Base-by-base conservation (phyloP, 257 asterid genomes). In the Gardenia jasminoides region DNA sequence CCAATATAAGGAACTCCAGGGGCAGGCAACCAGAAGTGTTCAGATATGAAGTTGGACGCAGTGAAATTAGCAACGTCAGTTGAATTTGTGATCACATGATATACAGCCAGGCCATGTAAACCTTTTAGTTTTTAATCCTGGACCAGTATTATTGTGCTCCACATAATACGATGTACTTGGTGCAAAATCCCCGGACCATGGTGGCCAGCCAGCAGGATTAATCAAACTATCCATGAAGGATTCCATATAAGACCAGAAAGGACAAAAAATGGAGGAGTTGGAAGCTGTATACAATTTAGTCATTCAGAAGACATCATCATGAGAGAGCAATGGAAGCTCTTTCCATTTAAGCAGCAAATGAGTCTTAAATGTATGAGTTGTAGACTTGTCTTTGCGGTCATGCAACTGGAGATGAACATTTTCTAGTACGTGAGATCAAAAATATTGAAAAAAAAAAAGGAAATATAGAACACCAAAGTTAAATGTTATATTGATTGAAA, bases 41-140 rank as follows among this genome's bases (percentile, higher is more conserved):
- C 97, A 1, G 16, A 0, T 19, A 90, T 30, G 78, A 90, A 91
- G 24, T 68, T 83, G 1, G 90, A 65, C 5, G 90, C 97, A 0
- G 96, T 93, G 31, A 90, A 93, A 47, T 81, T 84, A 15, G 44
- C 88, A 1, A 94, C 94, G 19, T 88, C 91, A 3, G 78, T 78
- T 2, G 85, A 82, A 75, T 80, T 78, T 3, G 56, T 48, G 56
- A 91, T 88, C 4, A 86, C 31, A 58, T 66, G 92, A 70, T 81
- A n/a, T n/a, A n/a, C n/a, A 89, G 1, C 93, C 96, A 4, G 88
- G 89, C 96, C 97, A 93, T 0, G 84, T 88, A 26, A 90, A 96
- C 28, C 97, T 79, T 12, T 36, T 72, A 7, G 44, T 88, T 15
- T 56, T 44, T 0, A 96, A 79, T 6, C 96, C 96, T 0, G 89